Conservation (phyloP, 768 basidiomycete species). For the Brasilioporus rufonigricans region DNA sequence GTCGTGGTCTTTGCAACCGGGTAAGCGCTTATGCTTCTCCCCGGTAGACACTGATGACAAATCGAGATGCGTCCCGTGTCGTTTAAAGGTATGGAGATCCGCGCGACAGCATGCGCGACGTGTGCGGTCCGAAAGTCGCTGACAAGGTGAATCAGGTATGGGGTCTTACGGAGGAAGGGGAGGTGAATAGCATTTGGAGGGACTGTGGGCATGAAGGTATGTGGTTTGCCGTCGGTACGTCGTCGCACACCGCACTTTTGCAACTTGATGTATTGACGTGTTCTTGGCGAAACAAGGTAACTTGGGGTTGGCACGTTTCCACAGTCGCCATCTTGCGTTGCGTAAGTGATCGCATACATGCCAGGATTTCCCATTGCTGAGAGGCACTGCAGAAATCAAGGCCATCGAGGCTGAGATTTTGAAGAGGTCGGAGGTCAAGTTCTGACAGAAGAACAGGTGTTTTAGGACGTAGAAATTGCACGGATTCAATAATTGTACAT, state of each 20-base stretch:
- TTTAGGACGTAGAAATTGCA: background rate
- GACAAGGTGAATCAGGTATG: slow-evolving; percentile 50
- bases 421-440: slow-evolving; percentile 23
- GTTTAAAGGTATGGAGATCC: slow-evolving; percentile 45
- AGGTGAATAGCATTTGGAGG: slow-evolving; percentile 39
- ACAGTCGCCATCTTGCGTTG: slow-evolving; percentile 31
- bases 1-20: slow-evolving; percentile 33
- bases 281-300: slow-evolving; percentile 16
- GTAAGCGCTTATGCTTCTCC: slow-evolving; percentile 6
- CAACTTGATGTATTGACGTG: background rate
- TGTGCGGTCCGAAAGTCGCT: slow-evolving; percentile 47
- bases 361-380: background rate
- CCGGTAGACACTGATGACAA: too few species aligned
- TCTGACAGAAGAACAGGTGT: slow-evolving; percentile 9
- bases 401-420: slow-evolving; percentile 30
- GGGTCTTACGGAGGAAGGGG: slow-evolving; percentile 70
- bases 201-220: slow-evolving; percentile 36
- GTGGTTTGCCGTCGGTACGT: slow-evolving; percentile 31
- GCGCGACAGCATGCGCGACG: slow-evolving; percentile 36
- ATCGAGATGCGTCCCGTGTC: background rate
- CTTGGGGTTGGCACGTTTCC: slow-evolving; percentile 24
- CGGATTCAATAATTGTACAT: background rate
- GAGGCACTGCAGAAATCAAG: slow-evolving; percentile 23
- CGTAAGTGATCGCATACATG: slow-evolving; percentile 20
- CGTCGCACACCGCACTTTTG: background rate